Base-by-base conservation (phyloP, 495 filamentous ascomycete species). In the Aspergillus sclerotiicarbonarius region DNA sequence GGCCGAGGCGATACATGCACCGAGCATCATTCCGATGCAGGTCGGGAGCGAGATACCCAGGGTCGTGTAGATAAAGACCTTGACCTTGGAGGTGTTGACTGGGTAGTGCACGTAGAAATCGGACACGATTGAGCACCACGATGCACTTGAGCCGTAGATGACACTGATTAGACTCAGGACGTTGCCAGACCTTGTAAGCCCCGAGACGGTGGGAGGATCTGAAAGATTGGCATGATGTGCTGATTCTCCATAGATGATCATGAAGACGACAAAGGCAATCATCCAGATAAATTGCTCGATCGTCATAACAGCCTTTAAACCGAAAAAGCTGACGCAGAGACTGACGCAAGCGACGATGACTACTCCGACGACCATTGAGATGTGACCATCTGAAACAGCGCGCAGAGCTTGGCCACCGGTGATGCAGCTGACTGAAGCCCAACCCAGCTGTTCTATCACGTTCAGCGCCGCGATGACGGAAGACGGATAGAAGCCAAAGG, bases 71-170 rank as follows among this genome's bases (percentile, higher is more conserved):
- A 79, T 56, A 75, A 85, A 88, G 18, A 86, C 72, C 58, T 80
- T 84, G 47, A 72, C 62, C 49, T 75, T 74, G 18, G 74, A 70
- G 7, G 78, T 81, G 20, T 76, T 67, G 50, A 73, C 76, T 0
- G 84, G 84, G 59, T 86, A 86, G 39, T 86, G 77, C 8, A 83
- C 82, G 62, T 86, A 87, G 62, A 82, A 88, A 61, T 87, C 85
- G 0, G 78, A 77, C 0, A 80, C 82, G 44, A 86, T 82, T 6
- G 84, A 82, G 21, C 75, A 77, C 82, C 85, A 84, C 33, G 78
- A 83, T 1, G 77, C 80, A n/a, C 79, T 80, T 5, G 77, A 81
- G 19, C 81, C 81, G 63, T 84, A 87, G 49, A 83, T 69, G 55
- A 87, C 76, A 48, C 78, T 71, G 20, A 86, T 67, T 55, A 85